Evolutionary conservation across 768 basidiomycete species (phyloP), one percentile per base, ranked within the genome.

Genomic region (Nevesoporus exiguus): DNA sequence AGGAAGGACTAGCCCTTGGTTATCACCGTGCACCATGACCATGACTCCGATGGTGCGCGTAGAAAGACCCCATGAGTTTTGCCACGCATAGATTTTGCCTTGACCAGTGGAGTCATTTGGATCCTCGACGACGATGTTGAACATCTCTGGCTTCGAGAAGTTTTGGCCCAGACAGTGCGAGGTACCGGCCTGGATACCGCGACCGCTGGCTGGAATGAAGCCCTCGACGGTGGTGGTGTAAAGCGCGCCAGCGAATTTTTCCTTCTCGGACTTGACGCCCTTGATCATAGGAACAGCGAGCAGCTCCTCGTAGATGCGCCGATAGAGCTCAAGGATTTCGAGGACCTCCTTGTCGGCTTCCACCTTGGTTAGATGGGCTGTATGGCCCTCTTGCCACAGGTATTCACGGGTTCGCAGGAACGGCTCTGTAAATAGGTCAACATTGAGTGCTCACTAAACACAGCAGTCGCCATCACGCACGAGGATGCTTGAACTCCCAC

Each of bases 371-470:
- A 95, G 79, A 73, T 88, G 85, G 3, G 97, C 96, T 9, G 97
- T 98, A 76, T 99, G 97, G 34, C 97, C 97, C 73, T 99, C 97
- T 76, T 99, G 97, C 97, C 97, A 99, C n/a, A 99, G 78, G 81
- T 98, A 99, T 76, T 99, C 97, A 68, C 97, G 91, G 2, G 97
- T 98, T 52, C 97, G 93, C 34, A 99, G 82, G 89, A 99, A 99
- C 8, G 97, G 97, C 71, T 99, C 89, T 91, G 68, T 24, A 33
- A 33, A 49, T 83, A 68, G 34, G 27, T 30, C 30, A 5, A 11
- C 2, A n/a, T 19, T 49, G 8, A 62, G 56, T 14, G 3, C 36
- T 19, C 0, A 3, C 13, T 14, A 27, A 15, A 50, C 9, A 40
- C 2, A 46, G 27, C 24, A 7, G n/a, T 22, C 55, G 52, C 5